Evolutionary conservation across 352 stramenopile species (phyloP), one percentile per base, ranked within the genome.

Genomic region (Globisporangium abappressorium): DNA sequence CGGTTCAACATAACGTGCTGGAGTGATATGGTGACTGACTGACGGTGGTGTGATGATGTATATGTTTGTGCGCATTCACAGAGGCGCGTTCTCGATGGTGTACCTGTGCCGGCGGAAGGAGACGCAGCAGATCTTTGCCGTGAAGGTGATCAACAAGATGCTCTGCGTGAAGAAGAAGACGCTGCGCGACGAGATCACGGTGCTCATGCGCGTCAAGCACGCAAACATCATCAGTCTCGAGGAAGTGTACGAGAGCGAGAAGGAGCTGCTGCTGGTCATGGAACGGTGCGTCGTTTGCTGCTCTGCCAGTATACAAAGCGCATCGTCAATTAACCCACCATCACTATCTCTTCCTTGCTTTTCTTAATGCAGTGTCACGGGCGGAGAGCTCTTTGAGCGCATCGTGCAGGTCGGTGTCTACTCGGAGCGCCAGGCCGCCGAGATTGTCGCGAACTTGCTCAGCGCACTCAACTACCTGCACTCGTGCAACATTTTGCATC

Each of bases 131-230:
- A 73, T 93, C 59, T 94, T 92, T 68, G 88, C 86, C 7, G 86
- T 94, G 67, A 94, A 96, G 61, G 85, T 94, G 58, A 96, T 96
- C 66, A 93, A 96, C 77, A 96, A 96, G 77, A 73, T 81, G 66
- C 76, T 93, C 15, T 94, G 86, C 53, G 79, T 94, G 30, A 93
- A 93, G 77, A 94, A 93, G 76, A 94, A 93, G 65, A 89, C 82
- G 30, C 71, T 95, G 61, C 80, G 86, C n/a, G 86, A 95, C 64
- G 87, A 95, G 78, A 94, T 95, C 72, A 91, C 85, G 24, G 87
- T 94, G 65, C 74, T 96, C 60, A 76, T 93, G 65, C 86, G 86
- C 34, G 81, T 95, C 64, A 92, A 95, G 65, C 86, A 94, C 77
- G 75, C 85, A 55, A 94, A 95, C 74, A 94, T 93, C 64, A 95